These are phyloP conservation scores for Termitomyces sp. DNA, from an alignment of 768 basidiomycete species.

Conservation along the genomic window DNA sequence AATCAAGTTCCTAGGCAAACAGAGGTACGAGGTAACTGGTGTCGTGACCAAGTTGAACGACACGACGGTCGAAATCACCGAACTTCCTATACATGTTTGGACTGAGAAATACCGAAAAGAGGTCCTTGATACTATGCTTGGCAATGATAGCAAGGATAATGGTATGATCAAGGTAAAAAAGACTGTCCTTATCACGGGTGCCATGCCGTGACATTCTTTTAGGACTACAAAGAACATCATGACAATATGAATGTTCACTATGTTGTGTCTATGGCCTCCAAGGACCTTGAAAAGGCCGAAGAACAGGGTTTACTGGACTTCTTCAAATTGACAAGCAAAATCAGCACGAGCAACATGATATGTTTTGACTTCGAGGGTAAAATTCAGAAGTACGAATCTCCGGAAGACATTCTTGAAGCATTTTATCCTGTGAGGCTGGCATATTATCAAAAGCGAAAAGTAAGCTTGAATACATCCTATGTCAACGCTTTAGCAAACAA, in stretches of 20 bases:
- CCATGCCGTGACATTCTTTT: constrained; percentile 3
- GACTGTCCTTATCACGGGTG: not conserved
- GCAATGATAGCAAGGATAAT: constrained; percentile 61
- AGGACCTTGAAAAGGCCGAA: constrained; percentile 83
- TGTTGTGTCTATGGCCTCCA: constrained; percentile 71
- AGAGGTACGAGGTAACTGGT: constrained; percentile 84
- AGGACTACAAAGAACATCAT: constrained; percentile 98
- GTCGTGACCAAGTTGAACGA: constrained; percentile 71
- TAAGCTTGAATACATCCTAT: constrained; percentile 25
- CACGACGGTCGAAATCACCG: constrained; percentile 91
- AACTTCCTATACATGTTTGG: constrained; percentile 94
- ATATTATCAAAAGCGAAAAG: constrained; percentile 96
- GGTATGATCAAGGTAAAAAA: constrained; percentile 68
- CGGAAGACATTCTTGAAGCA: constrained; percentile 90
- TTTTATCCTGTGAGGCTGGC: constrained; percentile 87
- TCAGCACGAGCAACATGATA: constrained; percentile 96
- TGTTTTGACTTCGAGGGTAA: constrained; percentile 96
- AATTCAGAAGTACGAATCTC: constrained; percentile 86
- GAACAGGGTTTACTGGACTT: constrained; percentile 84
- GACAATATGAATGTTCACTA: constrained; percentile 92
- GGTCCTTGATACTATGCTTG: constrained; percentile 81
- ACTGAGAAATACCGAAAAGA: constrained; percentile 83
- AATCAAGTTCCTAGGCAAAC: constrained; percentile 74
- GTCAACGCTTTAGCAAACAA: not conserved
- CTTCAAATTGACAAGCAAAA: constrained; percentile 83